Percentiles rank a stretch among this genome's conserved stretches.
Evolutionary conservation across 1,139 yeast genomes (phyloP).

Genomic region (Schwanniomyces etchellsii): DNA sequence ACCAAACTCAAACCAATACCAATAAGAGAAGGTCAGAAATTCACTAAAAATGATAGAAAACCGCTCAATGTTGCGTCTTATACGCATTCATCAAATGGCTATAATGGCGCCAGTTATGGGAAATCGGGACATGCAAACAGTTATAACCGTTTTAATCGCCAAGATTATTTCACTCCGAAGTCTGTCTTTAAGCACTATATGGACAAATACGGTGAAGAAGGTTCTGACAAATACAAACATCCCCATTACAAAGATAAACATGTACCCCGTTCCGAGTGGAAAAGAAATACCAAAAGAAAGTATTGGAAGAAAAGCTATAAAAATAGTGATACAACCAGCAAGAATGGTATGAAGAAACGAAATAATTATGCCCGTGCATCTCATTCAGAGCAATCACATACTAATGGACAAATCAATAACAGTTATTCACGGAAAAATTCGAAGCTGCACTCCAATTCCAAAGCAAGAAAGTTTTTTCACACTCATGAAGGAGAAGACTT

Average conservation of each 20-base stretch:
- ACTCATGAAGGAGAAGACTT: too few species aligned
- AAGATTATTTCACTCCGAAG: conserved; percentile 74
- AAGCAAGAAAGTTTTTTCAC: too few species aligned
- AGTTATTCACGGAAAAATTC: too few species aligned
- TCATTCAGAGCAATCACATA: conserved; percentile 1
- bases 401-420: too few species aligned
- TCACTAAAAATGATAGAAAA: conserved; percentile 47
- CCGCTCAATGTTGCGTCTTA: conserved; percentile 60
- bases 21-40: conserved; percentile 25
- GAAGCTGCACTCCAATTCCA: too few species aligned
- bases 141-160: conserved; percentile 45
- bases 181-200: conserved; percentile 65
- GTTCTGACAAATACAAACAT: conserved; percentile 10
- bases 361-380: neutral
- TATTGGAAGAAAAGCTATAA: conserved; percentile 18
- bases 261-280: conserved; percentile 15
- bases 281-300: conserved; percentile 15
- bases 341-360: neutral
- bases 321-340: conserved; percentile 11
- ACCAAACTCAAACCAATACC: conserved; percentile 43
- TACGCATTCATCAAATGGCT: conserved; percentile 27
- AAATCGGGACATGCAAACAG: conserved; percentile 19
- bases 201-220: conserved; percentile 57
- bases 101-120: conserved; percentile 2
- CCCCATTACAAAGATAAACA: conserved; percentile 9